A percentile compares a stretch with the other conserved stretches of the same genome.
These are phyloP conservation scores for Phytophthora hibernalis DNA, from an alignment of 352 stramenopile species.

Conservation along the genomic window DNA sequence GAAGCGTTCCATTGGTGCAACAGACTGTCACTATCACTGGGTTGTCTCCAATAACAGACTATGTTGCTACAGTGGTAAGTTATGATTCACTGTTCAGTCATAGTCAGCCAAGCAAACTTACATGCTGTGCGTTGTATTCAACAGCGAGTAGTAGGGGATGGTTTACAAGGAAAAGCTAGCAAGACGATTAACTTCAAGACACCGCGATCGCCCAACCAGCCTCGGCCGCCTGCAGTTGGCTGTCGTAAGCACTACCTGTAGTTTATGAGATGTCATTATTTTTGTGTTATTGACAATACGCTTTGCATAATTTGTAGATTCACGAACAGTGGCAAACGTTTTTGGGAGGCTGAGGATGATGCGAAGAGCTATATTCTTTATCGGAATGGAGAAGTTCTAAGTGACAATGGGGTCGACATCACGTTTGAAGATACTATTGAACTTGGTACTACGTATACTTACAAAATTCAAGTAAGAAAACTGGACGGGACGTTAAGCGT, in stretches of 20 bases:
- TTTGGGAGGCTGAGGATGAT: constrained; percentile 40
- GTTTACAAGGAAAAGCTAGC: constrained; percentile 35
- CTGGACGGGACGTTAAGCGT: constrained; percentile 26
- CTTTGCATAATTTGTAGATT: constrained; percentile 33
- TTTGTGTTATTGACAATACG: not conserved
- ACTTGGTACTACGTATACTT: constrained; percentile 48
- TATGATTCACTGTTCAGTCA: not conserved
- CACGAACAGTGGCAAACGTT: constrained; percentile 35
- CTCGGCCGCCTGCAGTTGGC: constrained; percentile 48
- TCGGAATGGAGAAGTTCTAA: constrained; percentile 31
- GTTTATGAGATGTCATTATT: not conserved
- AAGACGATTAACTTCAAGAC: constrained; percentile 57
- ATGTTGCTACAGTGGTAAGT: constrained; percentile 62
- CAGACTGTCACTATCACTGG: constrained; percentile 31
- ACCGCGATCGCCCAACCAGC: constrained; percentile 38
- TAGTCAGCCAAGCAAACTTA: not conserved
- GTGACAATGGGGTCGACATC: constrained; percentile 35
- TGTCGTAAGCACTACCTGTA: constrained; percentile 49
- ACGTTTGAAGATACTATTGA: constrained; percentile 49
- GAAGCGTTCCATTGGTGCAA: constrained; percentile 23
- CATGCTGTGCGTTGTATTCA: not conserved
- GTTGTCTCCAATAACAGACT: constrained; percentile 38
- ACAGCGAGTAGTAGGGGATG: constrained; percentile 42
- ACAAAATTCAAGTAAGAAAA: constrained; percentile 39
- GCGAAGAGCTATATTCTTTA: constrained; percentile 47